Evolutionary conservation across 805 yeast genomes (phyloP).

Genomic region (Candida manassasensis): DNA sequence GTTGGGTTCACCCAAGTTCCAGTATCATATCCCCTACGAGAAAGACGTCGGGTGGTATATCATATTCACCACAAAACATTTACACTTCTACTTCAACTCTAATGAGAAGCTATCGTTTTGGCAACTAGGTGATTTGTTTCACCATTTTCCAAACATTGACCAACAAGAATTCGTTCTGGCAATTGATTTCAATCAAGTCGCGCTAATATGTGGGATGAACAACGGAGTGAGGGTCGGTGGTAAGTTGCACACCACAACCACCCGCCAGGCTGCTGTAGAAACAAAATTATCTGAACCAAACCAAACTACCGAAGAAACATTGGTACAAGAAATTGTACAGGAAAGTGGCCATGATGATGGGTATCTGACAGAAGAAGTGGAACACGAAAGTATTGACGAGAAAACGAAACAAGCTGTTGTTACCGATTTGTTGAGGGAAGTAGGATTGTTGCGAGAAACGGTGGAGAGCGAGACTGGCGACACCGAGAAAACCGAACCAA

Average conservation of each 20-base stretch:
- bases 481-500: constrained; percentile 5
- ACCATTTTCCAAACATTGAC: constrained; percentile 17
- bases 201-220: constrained; percentile 23
- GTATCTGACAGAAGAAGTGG: not conserved
- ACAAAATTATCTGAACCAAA: not conserved
- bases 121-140: constrained; percentile 27
- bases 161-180: constrained; percentile 15
- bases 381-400: constrained; percentile 4
- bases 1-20: constrained; percentile 14
- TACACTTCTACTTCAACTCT: constrained; percentile 30
- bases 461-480: constrained; percentile 5
- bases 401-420: constrained; percentile 11
- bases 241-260: not conserved
- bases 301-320: not conserved
- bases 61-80: constrained; percentile 20
- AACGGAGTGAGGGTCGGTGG: constrained; percentile 14
- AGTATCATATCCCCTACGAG: constrained; percentile 16
- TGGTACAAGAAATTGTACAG: not conserved
- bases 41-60: constrained; percentile 21
- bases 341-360: not conserved
- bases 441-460: constrained; percentile 11
- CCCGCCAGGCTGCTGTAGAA: not conserved
- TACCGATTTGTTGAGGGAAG: constrained; percentile 15
- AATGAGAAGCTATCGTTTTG: constrained; percentile 21
- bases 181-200: constrained; percentile 28